Conservation (phyloP, 179 eudicot species). For the Patellifolia procumbens region DNA sequence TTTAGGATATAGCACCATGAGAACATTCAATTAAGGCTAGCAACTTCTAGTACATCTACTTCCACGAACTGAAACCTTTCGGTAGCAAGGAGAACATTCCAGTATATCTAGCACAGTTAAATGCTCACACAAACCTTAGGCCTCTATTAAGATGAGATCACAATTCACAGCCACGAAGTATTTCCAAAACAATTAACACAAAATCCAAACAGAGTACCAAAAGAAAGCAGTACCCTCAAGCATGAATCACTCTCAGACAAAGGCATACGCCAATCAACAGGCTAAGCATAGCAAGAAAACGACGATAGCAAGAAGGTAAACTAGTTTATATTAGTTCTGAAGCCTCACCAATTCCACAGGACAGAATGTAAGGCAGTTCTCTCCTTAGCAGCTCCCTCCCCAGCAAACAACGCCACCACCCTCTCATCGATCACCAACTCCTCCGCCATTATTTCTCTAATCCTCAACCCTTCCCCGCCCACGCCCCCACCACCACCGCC, state of each 20-base stretch:
- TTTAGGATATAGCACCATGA: background rate
- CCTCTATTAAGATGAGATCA: background rate
- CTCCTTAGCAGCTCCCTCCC: constrained; percentile 66
- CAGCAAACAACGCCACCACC: constrained; percentile 68
- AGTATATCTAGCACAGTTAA: background rate
- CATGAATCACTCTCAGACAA: background rate
- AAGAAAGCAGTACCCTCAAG: background rate
- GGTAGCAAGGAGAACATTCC: constrained; percentile 8
- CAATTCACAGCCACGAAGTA: background rate
- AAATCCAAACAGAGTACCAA: constrained; percentile 2
- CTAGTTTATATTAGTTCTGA: constrained; percentile 1
- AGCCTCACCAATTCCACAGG: constrained; percentile 81
- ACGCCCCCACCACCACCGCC: constrained; percentile 38
- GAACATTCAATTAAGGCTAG: background rate
- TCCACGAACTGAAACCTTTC: background rate
- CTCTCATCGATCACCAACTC: constrained; percentile 82
- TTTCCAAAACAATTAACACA: background rate
- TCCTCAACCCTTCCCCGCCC: constrained; percentile 50
- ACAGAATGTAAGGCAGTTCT: constrained; percentile 83
- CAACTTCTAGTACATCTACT: background rate
- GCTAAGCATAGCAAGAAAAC: too few relatives aligned
- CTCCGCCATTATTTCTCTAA: constrained; percentile 72
- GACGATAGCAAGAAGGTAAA: background rate
- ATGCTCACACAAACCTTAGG: background rate
- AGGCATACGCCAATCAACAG: background rate